Percentiles rank a stretch among this genome's conserved stretches.
Conservation (phyloP, 2,329 filamentous ascomycete genomes). For the Bipolaris oryzae region DNA sequence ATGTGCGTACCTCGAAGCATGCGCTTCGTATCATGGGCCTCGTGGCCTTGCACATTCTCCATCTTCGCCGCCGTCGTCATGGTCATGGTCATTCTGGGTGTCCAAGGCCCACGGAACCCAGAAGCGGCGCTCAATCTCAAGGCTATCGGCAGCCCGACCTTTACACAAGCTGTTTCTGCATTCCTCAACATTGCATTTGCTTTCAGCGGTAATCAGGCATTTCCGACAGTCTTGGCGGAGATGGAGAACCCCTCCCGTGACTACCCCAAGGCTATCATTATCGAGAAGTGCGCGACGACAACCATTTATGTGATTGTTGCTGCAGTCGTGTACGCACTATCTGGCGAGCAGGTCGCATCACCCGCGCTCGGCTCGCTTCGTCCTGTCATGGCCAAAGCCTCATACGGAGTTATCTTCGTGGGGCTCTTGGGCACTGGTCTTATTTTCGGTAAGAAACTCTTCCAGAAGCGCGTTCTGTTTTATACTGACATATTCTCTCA, state of each 20-base stretch:
- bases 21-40: conserved; percentile 38
- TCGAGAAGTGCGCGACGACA: conserved; percentile 33
- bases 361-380: conserved; percentile 33
- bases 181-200: conserved; percentile 39
- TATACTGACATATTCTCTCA: not conserved
- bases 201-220: conserved; percentile 37
- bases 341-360: conserved; percentile 34
- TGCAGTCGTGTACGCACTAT: conserved; percentile 30
- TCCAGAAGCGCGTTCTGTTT: not conserved
- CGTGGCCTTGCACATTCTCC: conserved; percentile 33
- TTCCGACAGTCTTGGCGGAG: conserved; percentile 35
- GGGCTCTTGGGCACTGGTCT: conserved; percentile 34
- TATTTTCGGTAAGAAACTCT: conserved; percentile 18
- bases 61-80: conserved; percentile 32
- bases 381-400: conserved; percentile 30
- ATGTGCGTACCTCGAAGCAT: conserved; percentile 36
- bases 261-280: conserved; percentile 33
- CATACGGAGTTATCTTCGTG: conserved; percentile 30
- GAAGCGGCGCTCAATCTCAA: conserved; percentile 31
- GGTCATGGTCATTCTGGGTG: conserved; percentile 36
- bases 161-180: conserved; percentile 30
- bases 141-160: conserved; percentile 29
- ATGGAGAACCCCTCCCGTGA: conserved; percentile 37
- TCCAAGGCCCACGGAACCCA: conserved; percentile 30
- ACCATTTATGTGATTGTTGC: conserved; percentile 32